Percentiles rank a stretch among this genome's conserved stretches.
These are phyloP conservation scores for Musa balbisiana DNA, from an alignment of 202 grass and related monocot genomes.

Conservation along the genomic window DNA sequence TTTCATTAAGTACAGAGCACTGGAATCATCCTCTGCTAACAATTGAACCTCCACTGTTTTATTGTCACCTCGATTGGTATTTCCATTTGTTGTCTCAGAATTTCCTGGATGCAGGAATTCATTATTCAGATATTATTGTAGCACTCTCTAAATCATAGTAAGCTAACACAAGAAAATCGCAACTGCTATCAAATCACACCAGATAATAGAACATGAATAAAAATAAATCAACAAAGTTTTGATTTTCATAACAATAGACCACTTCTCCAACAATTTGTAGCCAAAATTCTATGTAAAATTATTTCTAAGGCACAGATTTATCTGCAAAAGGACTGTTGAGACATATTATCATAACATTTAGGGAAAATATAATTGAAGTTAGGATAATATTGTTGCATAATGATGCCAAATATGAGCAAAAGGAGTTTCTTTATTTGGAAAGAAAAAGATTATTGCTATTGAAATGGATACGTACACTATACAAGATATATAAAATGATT, in stretches of 20 bases:
- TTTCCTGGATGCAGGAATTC: conserved; percentile 35
- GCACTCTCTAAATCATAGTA: neutral
- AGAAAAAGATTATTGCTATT: too few relatives aligned
- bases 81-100: conserved; percentile 37
- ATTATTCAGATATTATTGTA: neutral
- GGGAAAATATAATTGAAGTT: too few relatives aligned
- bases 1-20: conserved; percentile 56
- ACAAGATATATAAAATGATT: too few relatives aligned
- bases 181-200: neutral
- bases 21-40: conserved; percentile 33
- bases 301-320: neutral
- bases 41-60: conserved; percentile 42
- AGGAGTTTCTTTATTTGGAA: too few relatives aligned
- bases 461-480: too few relatives aligned
- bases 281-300: neutral
- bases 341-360: too few relatives aligned
- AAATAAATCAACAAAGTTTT: neutral
- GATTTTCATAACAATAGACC: too few relatives aligned
- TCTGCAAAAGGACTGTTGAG: too few relatives aligned
- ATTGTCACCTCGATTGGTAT: conserved; percentile 22
- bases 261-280: neutral
- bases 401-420: too few relatives aligned
- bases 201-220: neutral
- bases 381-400: too few relatives aligned
- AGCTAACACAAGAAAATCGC: neutral